Evolutionary conservation across 1,139 yeast species (phyloP).

Genomic region (Saccharomyces hybrid): DNA sequence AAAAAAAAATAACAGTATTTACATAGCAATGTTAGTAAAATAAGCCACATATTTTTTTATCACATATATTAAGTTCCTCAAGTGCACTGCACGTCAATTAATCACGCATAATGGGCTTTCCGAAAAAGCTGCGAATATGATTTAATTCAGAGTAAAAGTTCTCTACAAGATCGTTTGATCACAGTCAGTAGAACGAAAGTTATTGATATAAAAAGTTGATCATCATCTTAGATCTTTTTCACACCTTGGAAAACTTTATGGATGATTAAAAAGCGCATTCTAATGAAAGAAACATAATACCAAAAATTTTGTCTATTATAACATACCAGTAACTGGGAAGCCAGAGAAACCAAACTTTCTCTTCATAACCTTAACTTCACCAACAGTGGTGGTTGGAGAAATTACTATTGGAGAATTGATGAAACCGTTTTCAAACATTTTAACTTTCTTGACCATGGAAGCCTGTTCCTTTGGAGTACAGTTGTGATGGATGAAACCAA

Average conservation of each 20-base stretch:
- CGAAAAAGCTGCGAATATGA: neutral
- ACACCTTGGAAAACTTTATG: constrained; percentile 2
- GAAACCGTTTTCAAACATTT: constrained; percentile 95
- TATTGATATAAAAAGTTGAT: constrained; percentile 46
- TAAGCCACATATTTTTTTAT: neutral
- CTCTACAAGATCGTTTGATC: constrained; percentile 98
- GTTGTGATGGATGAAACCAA: constrained; percentile 97
- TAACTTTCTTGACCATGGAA: constrained; percentile 93
- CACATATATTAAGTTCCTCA: neutral
- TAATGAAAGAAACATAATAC: constrained; percentile 1
- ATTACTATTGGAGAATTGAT: constrained; percentile 90
- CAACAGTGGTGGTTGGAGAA: constrained; percentile 67
- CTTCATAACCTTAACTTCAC: constrained; percentile 70
- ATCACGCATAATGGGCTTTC: neutral
- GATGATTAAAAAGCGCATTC: constrained; percentile 5
- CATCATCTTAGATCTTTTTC: constrained; percentile 44
- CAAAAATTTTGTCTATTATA: constrained; percentile 2
- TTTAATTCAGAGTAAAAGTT: constrained; percentile 40
- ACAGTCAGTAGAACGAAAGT: constrained; percentile 99
- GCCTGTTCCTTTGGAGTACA: constrained; percentile 97
- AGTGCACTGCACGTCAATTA: neutral
- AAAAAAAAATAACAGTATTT: neutral
- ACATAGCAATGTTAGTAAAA: neutral
- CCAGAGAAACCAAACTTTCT: constrained; percentile 83
- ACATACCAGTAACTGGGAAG: constrained; percentile 99